phyloP scores from a whole-genome alignment of 148 eudicot species.

The Persicaria tinctoria region DNA sequence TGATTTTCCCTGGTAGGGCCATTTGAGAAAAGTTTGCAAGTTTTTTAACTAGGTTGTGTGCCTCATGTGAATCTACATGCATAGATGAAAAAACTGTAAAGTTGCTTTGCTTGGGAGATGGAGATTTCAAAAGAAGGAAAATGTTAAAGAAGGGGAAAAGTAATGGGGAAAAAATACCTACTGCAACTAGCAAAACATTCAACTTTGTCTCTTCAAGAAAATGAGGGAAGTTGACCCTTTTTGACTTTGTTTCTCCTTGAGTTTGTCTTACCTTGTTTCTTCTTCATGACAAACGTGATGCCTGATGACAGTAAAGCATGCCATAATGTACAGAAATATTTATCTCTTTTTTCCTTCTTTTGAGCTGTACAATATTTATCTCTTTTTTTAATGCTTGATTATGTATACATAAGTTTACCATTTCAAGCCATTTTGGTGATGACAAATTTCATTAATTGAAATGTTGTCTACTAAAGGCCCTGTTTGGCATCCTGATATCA shows the following conservation, averaged over 20 bases:
- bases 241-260: background rate
- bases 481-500: no score
- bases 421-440: background rate
- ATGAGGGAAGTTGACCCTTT: conserved; percentile 8
- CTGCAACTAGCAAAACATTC: background rate
- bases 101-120: conserved; percentile 6
- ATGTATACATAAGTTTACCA: background rate
- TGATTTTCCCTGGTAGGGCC: background rate
- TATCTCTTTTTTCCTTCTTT: background rate
- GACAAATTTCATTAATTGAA: background rate
- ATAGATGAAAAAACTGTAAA: background rate
- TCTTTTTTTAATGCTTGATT: background rate
- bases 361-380: background rate
- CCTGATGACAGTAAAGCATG: conserved; percentile 7
- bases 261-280: conserved; percentile 4
- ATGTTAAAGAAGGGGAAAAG: background rate
- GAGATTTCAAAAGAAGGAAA: conserved; percentile 8
- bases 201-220: conserved; percentile 13
- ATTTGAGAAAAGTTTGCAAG: conserved; percentile 1
- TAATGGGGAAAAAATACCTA: background rate
- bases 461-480: background rate
- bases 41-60: background rate
- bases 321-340: background rate
- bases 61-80: conserved; percentile 6
- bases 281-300: background rate